Base-by-base conservation (phyloP, 768 basidiomycete genomes). In the Auriscalpium orientale region DNA sequence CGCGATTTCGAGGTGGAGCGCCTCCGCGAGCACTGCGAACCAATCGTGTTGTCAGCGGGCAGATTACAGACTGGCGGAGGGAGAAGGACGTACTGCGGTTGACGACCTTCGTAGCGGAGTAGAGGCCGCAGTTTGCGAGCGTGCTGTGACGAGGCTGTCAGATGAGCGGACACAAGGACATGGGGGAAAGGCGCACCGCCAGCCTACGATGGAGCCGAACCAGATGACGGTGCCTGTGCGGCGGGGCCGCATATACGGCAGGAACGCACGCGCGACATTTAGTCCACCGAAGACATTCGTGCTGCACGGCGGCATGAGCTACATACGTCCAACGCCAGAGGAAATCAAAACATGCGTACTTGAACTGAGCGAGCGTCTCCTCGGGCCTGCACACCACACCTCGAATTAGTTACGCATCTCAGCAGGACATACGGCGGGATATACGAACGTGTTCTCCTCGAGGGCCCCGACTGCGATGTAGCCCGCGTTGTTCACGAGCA, bases 251-350 rank as follows among this genome's bases (percentile, higher is more conserved):
- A 80, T 74, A 62, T 75, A 74, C 1, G 79, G 77, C 8, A 79
- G 68, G 64, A 79, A 73, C 0, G 78, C 77, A 20, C 75, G 65
- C 8, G 71, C 63, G 16, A 78, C 72, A 56, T 77, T 75, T 8
- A 77, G 56, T 0, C 67, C 71, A 5, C 76, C 77, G 62, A 79
- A 76, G 1, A 79, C 70, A 59, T 78, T 78, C 0, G 73, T 75
- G 54, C 67, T 66, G 28, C 35, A 18, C 15, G 11, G 15, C 18
- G 50, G 21, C 18, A 49, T 36, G 22, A 53, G 46, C 18, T 40
- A 36, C 51, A 33, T 15, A 11, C 10, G 46, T 21, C 12, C 22
- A 12, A 2, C 28, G 28, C 28, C 28, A 28, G 28, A 21, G 28
- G 49, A 9, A 20, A 1, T 12, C 18, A 8, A 46, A 16, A 18